phyloP scores from a whole-genome alignment of 1,139 yeast genomes.

The Magnusiomyces fungicola region DNA sequence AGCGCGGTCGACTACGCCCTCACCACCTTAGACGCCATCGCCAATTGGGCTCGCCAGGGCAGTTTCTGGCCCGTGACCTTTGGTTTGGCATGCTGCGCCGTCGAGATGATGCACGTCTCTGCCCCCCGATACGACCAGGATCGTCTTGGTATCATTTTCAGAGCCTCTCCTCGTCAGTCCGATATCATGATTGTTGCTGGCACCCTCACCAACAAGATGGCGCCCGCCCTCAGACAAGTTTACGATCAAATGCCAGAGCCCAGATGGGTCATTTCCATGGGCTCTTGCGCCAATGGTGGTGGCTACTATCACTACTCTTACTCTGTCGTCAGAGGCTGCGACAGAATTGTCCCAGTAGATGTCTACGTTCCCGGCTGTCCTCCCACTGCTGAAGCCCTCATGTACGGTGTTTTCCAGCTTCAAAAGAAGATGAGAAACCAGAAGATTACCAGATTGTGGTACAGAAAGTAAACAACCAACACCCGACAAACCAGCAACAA shows the following conservation, averaged over 20 bases:
- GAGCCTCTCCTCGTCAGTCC: slow-evolving; percentile 91
- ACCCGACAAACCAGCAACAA: not conserved
- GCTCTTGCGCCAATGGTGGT: slow-evolving; percentile 92
- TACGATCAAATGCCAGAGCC: slow-evolving; percentile 96
- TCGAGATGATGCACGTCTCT: slow-evolving; percentile 93
- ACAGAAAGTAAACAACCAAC: slow-evolving; percentile 45
- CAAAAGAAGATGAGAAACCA: slow-evolving; percentile 86
- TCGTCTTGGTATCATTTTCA: slow-evolving; percentile 86
- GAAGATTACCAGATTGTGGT: slow-evolving; percentile 79
- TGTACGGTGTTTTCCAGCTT: slow-evolving; percentile 84
- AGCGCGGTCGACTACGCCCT: slow-evolving; percentile 72
- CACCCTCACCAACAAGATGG: slow-evolving; percentile 87
- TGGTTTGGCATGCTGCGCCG: slow-evolving; percentile 90
- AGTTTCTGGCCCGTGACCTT: slow-evolving; percentile 93
- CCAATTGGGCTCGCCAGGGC: slow-evolving; percentile 89
- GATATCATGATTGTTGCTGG: slow-evolving; percentile 95
- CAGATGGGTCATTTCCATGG: slow-evolving; percentile 85
- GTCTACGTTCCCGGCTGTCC: slow-evolving; percentile 93
- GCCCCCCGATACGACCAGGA: slow-evolving; percentile 92
- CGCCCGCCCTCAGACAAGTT: slow-evolving; percentile 87
- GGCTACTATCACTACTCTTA: slow-evolving; percentile 89
- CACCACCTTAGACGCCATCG: slow-evolving; percentile 76
- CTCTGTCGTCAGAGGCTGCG: slow-evolving; percentile 86
- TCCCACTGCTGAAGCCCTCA: slow-evolving; percentile 83
- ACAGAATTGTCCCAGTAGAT: slow-evolving; percentile 81